Conservation (phyloP, 352 stramenopile genomes). For the Hyaloperonospora arabidopsidis region DNA sequence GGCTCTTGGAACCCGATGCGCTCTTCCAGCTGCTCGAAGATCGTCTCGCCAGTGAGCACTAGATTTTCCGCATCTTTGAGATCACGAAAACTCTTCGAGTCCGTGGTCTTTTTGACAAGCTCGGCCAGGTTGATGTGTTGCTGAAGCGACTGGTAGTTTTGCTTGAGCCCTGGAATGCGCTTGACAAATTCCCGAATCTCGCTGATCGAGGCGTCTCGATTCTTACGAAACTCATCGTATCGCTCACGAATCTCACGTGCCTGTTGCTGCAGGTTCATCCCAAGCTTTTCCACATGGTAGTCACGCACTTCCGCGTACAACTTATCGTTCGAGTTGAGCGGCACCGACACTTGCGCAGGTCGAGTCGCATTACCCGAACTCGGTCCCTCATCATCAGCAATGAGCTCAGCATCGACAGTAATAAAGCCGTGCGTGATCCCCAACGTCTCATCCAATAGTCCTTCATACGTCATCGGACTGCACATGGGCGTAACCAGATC, state of each 20-base stretch:
- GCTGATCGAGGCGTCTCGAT: constrained; percentile 92
- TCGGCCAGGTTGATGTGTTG: constrained; percentile 97
- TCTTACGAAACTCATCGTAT: constrained; percentile 92
- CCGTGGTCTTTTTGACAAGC: constrained; percentile 91
- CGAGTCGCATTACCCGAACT: constrained; percentile 23
- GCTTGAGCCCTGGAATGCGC: constrained; percentile 90
- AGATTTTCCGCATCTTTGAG: constrained; percentile 92
- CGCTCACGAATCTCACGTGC: constrained; percentile 90
- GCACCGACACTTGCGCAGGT: constrained; percentile 82
- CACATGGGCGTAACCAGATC: constrained; percentile 94
- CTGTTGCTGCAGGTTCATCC: constrained; percentile 93
- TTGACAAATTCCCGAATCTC: constrained; percentile 99
- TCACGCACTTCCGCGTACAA: constrained; percentile 94
- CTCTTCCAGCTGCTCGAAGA: constrained; percentile 94
- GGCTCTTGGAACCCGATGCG: constrained; percentile 90
- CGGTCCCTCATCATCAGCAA: constrained; percentile 57
- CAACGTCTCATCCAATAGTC: constrained; percentile 93
- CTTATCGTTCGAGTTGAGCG: constrained; percentile 93
- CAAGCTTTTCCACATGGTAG: constrained; percentile 94
- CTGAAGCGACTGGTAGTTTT: constrained; percentile 92
- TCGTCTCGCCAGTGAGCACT: constrained; percentile 93
- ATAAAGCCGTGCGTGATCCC: constrained; percentile 90
- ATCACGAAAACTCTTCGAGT: constrained; percentile 90
- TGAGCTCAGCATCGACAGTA: constrained; percentile 65
- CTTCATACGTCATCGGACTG: constrained; percentile 95